These are phyloP conservation scores for Plasmodium knowlesi DNA, from an alignment of 169 alveolate genomes.

Conservation along the genomic window DNA sequence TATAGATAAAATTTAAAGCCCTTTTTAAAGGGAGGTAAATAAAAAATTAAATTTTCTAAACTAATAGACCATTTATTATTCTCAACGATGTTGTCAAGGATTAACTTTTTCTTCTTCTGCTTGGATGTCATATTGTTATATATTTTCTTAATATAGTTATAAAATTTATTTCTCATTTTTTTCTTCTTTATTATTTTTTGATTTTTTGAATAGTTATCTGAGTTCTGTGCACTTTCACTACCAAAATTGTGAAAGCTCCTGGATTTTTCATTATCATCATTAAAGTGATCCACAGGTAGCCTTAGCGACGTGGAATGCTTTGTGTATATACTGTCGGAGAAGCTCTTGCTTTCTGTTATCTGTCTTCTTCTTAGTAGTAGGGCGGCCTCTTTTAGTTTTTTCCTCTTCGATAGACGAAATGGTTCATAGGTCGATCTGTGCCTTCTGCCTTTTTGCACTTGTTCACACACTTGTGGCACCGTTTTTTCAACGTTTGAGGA, in stretches of 20 bases:
- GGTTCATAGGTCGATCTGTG: background rate
- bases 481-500: background rate
- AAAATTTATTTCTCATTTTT: conserved; percentile 26
- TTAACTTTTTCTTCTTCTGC: conserved; percentile 4
- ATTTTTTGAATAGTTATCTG: background rate
- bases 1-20: conserved; percentile 59
- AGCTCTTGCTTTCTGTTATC: background rate
- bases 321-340: conserved; percentile 44
- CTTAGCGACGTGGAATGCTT: conserved; percentile 17
- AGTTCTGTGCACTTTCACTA: background rate
- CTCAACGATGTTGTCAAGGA: conserved; percentile 34
- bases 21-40: conserved; percentile 21
- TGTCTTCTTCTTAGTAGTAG: background rate
- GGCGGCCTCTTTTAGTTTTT: background rate
- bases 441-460: background rate
- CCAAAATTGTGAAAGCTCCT: background rate
- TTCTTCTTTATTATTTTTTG: conserved; percentile 3
- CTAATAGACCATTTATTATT: conserved; percentile 30
- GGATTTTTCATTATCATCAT: conserved; percentile 1
- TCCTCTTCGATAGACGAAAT: background rate
- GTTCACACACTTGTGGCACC: background rate
- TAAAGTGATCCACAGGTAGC: background rate
- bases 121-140: conserved; percentile 37
- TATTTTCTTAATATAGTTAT: conserved; percentile 29
- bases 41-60: conserved; percentile 34